Conservation (phyloP, 2,329 filamentous ascomycete genomes). For the Cladophialophora carrionii region DNA sequence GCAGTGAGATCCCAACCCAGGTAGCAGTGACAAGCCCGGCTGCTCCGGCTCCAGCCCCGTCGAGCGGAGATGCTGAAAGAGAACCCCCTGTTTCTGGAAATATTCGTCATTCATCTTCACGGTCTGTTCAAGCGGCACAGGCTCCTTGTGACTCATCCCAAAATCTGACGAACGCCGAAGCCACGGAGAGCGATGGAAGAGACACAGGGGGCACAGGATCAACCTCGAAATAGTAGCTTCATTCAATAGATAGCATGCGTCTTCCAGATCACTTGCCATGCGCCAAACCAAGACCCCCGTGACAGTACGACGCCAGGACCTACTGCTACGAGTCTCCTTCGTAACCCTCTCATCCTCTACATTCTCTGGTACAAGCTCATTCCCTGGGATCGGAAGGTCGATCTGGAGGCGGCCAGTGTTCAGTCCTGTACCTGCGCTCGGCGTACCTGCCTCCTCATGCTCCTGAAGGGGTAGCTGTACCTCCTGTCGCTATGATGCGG, state of each 20-base stretch:
- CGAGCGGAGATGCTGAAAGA: no score
- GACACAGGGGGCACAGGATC: constrained; percentile 16
- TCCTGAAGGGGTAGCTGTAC: no score
- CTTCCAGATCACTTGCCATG: background rate
- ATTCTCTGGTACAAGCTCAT: background rate
- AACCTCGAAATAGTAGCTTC: background rate
- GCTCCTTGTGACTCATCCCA: background rate
- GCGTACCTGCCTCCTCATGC: no score
- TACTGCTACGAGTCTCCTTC: background rate
- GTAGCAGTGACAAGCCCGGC: background rate
- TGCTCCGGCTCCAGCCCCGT: background rate
- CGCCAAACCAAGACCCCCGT: background rate
- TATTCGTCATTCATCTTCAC: background rate
- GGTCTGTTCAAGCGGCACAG: background rate
- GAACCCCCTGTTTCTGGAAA: background rate
- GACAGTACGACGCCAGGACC: background rate
- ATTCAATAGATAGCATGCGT: background rate
- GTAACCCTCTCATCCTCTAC: background rate
- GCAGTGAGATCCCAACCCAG: background rate
- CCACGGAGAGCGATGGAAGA: constrained; percentile 13
- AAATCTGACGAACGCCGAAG: background rate
- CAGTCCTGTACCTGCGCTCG: no score
- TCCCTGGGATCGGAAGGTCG: no score
- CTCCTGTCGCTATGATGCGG: background rate
- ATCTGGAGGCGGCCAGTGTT: no score